phyloP scores from a whole-genome alignment of 495 filamentous ascomycete species.

The Neurospora hispaniola region DNA sequence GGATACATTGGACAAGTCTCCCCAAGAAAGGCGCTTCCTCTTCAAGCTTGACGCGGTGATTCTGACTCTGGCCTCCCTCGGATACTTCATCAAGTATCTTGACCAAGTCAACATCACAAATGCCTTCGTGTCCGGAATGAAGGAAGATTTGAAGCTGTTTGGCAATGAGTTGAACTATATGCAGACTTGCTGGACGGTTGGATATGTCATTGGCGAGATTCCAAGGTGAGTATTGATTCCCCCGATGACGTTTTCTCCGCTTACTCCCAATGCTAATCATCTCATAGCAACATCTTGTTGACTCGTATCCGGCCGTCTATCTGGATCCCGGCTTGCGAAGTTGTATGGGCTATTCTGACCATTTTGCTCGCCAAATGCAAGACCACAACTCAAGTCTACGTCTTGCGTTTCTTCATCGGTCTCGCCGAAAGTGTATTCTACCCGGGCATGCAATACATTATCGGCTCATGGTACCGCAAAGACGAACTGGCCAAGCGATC shows the following conservation, averaged over 20 bases:
- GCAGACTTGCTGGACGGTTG: slow-evolving; percentile 49
- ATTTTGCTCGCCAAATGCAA: slow-evolving; percentile 38
- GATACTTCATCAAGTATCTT: slow-evolving; percentile 35
- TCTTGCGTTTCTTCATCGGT: slow-evolving; percentile 48
- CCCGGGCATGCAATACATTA: slow-evolving; percentile 38
- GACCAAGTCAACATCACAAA: slow-evolving; percentile 32
- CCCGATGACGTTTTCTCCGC: neutral
- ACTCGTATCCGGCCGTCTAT: slow-evolving; percentile 43
- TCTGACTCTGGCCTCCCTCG: slow-evolving; percentile 30
- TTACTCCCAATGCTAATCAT: neutral
- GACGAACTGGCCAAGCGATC: slow-evolving; percentile 48
- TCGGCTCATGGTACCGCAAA: slow-evolving; percentile 46
- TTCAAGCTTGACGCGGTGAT: slow-evolving; percentile 50
- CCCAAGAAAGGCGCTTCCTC: slow-evolving; percentile 47
- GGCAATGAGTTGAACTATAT: slow-evolving; percentile 44
- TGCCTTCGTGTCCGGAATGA: slow-evolving; percentile 45
- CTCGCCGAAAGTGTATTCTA: slow-evolving; percentile 37
- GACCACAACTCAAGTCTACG: slow-evolving; percentile 41
- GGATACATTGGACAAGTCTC: slow-evolving; percentile 52
- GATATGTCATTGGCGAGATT: slow-evolving; percentile 53
- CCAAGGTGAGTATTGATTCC: slow-evolving; percentile 35
- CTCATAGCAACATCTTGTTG: slow-evolving; percentile 25
- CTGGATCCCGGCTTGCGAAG: slow-evolving; percentile 48
- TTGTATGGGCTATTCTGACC: slow-evolving; percentile 43
- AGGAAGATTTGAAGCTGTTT: slow-evolving; percentile 47